Conservation (phyloP, 31 red algal species). For the Asparagopsis taxiformis region DNA sequence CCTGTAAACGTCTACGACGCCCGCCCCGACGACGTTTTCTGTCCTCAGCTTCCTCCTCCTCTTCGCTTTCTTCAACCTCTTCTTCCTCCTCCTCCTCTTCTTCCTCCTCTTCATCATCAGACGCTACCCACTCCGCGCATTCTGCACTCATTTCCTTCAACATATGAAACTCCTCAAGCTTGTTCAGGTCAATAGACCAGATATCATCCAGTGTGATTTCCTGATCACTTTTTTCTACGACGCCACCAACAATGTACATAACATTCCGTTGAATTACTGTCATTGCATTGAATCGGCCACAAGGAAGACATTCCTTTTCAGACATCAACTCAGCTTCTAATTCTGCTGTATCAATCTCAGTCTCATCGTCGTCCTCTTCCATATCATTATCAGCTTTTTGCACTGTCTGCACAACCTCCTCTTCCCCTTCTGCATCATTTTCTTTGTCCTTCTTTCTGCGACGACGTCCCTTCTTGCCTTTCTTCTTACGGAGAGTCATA, state of each 20-base stretch:
- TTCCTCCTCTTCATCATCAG: constrained; percentile 66
- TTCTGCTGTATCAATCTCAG: constrained; percentile 45
- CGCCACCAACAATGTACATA: constrained; percentile 68
- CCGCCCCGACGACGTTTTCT: constrained; percentile 35
- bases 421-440: neutral
- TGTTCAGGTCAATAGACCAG: constrained; percentile 79
- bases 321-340: constrained; percentile 49
- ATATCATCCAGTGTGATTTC: constrained; percentile 84
- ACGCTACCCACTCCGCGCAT: constrained; percentile 72
- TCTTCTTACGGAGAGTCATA: constrained; percentile 75
- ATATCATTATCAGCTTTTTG: constrained; percentile 17
- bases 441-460: constrained; percentile 26
- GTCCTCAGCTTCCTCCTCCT: constrained; percentile 41
- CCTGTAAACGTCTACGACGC: constrained; percentile 36
- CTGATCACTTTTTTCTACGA: constrained; percentile 69
- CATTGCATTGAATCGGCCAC: constrained; percentile 66
- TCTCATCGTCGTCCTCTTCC: constrained; percentile 65
- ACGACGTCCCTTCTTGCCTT: constrained; percentile 58
- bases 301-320: constrained; percentile 41
- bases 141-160: constrained; percentile 55
- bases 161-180: constrained; percentile 58
- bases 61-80: constrained; percentile 20
- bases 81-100: constrained; percentile 36
- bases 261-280: constrained; percentile 61
- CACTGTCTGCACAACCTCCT: neutral